Conservation (phyloP, 2,329 filamentous ascomycete genomes). For the Fusarium setosum region DNA sequence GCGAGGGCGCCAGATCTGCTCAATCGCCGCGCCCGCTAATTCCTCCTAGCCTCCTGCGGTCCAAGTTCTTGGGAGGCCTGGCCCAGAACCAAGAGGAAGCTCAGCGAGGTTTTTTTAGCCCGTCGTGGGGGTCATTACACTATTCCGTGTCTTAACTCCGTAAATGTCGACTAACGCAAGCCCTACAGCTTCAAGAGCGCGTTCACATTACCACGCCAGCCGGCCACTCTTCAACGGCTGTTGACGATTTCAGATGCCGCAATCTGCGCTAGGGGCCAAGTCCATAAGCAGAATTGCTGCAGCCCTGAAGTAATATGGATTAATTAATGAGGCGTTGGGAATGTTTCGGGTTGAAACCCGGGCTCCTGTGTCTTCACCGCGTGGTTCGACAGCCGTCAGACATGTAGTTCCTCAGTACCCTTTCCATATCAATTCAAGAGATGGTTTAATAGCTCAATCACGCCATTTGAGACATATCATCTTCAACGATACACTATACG, state of each 20-base stretch:
- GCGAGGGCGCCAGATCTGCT: not conserved
- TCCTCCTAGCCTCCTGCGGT: not conserved
- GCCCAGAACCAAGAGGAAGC: not conserved
- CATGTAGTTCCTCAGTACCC: not conserved
- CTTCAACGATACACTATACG: not conserved
- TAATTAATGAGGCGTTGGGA: not conserved
- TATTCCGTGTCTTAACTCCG: not conserved
- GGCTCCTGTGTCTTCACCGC: too few relatives aligned
- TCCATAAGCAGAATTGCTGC: not conserved
- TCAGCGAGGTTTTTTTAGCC: too few relatives aligned
- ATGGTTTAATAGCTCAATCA: not conserved
- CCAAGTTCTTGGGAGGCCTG: not conserved
- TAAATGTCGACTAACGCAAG: too few relatives aligned
- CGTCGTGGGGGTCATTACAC: not conserved
- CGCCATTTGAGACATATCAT: not conserved
- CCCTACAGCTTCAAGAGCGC: too few relatives aligned
- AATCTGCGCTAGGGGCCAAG: too few relatives aligned
- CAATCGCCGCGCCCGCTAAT: not conserved
- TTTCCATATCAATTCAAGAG: not conserved
- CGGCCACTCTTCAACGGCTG: not conserved
- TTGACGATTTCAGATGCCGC: not conserved
- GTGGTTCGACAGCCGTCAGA: not conserved
- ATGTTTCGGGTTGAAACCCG: not conserved
- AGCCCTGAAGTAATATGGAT: not conserved
- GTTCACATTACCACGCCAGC: not conserved